Percentiles rank a stretch among this genome's conserved stretches.
phyloP scores from a whole-genome alignment of 306 rosid species.

The Styphnolobium japonicum region DNA sequence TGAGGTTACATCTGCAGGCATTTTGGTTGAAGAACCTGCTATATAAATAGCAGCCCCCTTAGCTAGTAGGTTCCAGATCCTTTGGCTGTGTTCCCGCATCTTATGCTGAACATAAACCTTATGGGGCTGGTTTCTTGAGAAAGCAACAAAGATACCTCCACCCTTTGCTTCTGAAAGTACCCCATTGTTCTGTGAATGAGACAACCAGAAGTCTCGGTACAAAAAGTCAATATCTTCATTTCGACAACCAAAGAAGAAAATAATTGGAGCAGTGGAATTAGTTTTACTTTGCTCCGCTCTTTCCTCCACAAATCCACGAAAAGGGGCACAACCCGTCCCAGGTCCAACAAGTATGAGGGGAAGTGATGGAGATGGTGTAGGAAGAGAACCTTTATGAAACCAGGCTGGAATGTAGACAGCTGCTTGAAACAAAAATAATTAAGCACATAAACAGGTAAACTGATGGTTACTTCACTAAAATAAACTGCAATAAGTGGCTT shows the following conservation, averaged over 20 bases:
- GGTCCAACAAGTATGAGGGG: slow-evolving; percentile 92
- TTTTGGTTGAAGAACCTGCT: slow-evolving; percentile 92
- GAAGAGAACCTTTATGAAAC: slow-evolving; percentile 83
- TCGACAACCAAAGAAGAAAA: slow-evolving; percentile 85
- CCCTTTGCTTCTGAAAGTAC: slow-evolving; percentile 78
- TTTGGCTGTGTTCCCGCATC: slow-evolving; percentile 66
- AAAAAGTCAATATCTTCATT: slow-evolving; percentile 70
- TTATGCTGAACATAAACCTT: slow-evolving; percentile 93
- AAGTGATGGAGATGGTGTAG: slow-evolving; percentile 69
- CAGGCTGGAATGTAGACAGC: slow-evolving; percentile 62
- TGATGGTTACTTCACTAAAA: not conserved
- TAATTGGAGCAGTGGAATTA: slow-evolving; percentile 57
- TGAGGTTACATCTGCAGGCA: slow-evolving; percentile 86
- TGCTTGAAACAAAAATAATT: slow-evolving; percentile 36
- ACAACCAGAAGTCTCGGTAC: slow-evolving; percentile 76
- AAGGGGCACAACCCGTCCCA: slow-evolving; percentile 95
- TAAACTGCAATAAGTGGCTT: not conserved
- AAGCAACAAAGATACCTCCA: slow-evolving; percentile 85
- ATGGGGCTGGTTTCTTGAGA: slow-evolving; percentile 80
- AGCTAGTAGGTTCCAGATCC: slow-evolving; percentile 64
- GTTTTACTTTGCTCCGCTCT: slow-evolving; percentile 62
- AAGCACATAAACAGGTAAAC: not conserved
- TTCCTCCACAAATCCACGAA: slow-evolving; percentile 83
- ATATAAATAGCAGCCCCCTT: slow-evolving; percentile 79
- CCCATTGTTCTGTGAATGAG: slow-evolving; percentile 51